phyloP scores from a whole-genome alignment of 306 rosid species.

The Quercus dentata region DNA sequence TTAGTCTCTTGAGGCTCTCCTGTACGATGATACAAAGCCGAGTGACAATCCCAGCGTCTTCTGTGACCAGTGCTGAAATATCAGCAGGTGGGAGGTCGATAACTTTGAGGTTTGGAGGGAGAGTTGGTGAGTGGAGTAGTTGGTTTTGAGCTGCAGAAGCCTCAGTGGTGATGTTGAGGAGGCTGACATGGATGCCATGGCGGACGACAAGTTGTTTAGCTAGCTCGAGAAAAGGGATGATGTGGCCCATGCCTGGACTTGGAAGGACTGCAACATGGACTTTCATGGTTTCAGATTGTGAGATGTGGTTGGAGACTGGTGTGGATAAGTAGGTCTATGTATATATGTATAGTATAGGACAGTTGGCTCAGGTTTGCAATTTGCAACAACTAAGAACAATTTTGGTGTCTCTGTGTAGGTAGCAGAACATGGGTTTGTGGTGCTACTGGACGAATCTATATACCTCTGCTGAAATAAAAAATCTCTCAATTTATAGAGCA shows the following conservation, averaged over 20 bases:
- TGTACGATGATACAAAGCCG: conserved; percentile 19
- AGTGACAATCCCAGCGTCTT: background rate
- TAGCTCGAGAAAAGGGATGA: conserved; percentile 33
- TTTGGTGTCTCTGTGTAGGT: no score
- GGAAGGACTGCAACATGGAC: conserved; percentile 28
- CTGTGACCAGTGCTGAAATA: background rate
- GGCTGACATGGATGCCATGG: conserved; percentile 29
- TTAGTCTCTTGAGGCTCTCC: conserved; percentile 16
- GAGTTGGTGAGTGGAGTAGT: conserved; percentile 24
- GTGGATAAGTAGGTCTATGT: no score
- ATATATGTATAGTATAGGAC: no score
- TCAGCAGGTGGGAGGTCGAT: conserved; percentile 34
- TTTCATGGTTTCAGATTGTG: no score
- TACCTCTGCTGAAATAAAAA: no score
- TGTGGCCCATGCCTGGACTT: conserved; percentile 43
- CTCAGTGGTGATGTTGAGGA: conserved; percentile 48
- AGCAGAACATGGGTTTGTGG: no score
- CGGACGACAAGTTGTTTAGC: conserved; percentile 30
- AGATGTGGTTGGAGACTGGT: no score
- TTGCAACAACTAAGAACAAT: no score
- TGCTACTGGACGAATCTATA: no score
- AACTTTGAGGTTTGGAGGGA: conserved; percentile 23
- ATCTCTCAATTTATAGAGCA: no score
- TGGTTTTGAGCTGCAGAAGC: conserved; percentile 34
- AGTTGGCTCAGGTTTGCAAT: no score